phyloP scores from a whole-genome alignment of 73 alveolate genomes.

The Breviolum minutum region DNA sequence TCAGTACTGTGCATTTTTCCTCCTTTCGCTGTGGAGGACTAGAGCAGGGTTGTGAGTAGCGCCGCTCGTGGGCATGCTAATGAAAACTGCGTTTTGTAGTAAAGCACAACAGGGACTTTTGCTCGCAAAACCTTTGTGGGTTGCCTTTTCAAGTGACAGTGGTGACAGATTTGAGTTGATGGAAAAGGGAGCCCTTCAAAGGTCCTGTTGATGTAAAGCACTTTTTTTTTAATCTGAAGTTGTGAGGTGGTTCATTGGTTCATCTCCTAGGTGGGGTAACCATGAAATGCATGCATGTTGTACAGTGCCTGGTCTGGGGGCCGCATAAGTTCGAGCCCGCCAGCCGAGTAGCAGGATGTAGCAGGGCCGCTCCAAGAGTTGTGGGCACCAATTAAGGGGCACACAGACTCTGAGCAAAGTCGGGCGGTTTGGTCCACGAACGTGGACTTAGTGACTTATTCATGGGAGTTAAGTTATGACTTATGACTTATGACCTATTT shows the following conservation, averaged over 20 bases:
- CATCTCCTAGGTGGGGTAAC: slow-evolving; percentile 40
- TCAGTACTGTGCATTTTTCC: too few relatives aligned
- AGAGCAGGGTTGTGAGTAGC: slow-evolving; percentile 47
- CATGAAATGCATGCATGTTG: slow-evolving; percentile 46
- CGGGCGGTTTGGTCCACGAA: slow-evolving; percentile 44
- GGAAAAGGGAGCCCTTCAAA: neutral
- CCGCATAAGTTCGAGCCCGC: slow-evolving; percentile 10
- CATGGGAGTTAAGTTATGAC: too few relatives aligned
- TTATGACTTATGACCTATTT: neutral
- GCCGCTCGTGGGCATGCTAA: neutral
- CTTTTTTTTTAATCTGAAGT: neutral
- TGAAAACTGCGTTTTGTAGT: neutral
- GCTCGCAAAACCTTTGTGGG: too few relatives aligned
- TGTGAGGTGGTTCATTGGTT: slow-evolving; percentile 47
- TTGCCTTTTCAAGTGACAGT: too few relatives aligned
- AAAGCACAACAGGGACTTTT: neutral
- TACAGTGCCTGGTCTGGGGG: neutral
- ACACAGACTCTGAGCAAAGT: neutral
- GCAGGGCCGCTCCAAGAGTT: slow-evolving; percentile 31
- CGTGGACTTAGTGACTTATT: neutral
- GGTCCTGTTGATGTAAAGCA: neutral
- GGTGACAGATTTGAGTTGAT: neutral
- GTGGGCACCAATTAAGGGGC: slow-evolving; percentile 9
- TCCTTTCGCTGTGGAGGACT: neutral
- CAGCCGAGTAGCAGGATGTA: slow-evolving; percentile 6